Conservation (phyloP, 1,284 basidiomycete species). For the Agaricales sp. region DNA sequence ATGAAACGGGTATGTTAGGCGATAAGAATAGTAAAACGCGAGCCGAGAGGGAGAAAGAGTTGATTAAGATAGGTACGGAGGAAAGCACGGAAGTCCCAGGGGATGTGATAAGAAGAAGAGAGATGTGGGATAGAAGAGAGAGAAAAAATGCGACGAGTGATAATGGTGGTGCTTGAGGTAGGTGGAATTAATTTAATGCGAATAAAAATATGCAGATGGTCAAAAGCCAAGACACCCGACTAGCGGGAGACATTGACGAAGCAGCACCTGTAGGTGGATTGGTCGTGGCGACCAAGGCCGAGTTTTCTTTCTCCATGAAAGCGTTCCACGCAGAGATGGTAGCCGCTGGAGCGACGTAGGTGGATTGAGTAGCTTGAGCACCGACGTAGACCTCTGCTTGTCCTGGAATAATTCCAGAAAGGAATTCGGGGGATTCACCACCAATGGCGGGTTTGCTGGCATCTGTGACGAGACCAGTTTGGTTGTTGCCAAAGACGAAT, state of each 20-base stretch:
- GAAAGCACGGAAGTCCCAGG: too few species aligned
- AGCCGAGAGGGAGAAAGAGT: too few species aligned
- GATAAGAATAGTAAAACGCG: too few species aligned
- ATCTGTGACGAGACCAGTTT: constrained; percentile 34
- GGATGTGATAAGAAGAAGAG: neutral
- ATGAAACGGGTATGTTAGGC: neutral
- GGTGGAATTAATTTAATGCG: neutral
- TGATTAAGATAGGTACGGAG: too few species aligned
- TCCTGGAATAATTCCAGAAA: constrained; percentile 35
- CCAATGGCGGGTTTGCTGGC: constrained; percentile 27
- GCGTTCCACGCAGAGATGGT: constrained; percentile 47
- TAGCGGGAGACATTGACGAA: neutral
- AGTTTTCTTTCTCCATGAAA: constrained; percentile 18
- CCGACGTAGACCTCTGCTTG: constrained; percentile 44
- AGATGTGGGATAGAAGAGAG: neutral
- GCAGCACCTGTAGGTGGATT: neutral
- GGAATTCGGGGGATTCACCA: constrained; percentile 35
- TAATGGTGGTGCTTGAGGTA: neutral
- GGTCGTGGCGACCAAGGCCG: neutral
- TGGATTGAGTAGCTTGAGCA: constrained; percentile 29
- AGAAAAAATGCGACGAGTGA: neutral
- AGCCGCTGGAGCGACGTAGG: constrained; percentile 38
- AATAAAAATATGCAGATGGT: neutral
- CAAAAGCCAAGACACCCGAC: neutral
- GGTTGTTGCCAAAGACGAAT: constrained; percentile 46